These are phyloP conservation scores for Wickerhamomyces ciferrii DNA, from an alignment of 805 yeast genomes.

Conservation along the genomic window DNA sequence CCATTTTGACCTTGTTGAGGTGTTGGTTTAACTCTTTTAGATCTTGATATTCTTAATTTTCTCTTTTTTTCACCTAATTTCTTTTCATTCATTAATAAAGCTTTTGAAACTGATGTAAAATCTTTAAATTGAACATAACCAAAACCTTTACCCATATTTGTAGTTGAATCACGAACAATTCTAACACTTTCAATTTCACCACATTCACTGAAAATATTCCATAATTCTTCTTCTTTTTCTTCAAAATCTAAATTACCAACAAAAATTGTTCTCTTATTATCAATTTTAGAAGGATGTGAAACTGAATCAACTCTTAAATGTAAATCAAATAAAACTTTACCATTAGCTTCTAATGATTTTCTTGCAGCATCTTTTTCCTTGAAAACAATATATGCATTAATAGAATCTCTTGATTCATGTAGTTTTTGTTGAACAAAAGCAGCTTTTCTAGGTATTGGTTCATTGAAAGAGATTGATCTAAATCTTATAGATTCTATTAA, in stretches of 20 bases:
- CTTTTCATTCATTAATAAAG: conserved; percentile 71
- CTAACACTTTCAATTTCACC: conserved; percentile 86
- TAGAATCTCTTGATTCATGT: conserved; percentile 70
- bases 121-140: conserved; percentile 91
- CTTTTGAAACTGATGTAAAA: conserved; percentile 69
- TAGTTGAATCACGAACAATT: conserved; percentile 85
- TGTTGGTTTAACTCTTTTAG: conserved; percentile 36
- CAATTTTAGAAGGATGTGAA: conserved; percentile 86
- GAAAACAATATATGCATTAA: conserved; percentile 87
- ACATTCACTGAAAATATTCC: conserved; percentile 68
- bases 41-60: conserved; percentile 71
- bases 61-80: conserved; percentile 45
- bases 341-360: conserved; percentile 52
- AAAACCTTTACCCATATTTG: conserved; percentile 95
- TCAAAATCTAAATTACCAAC: conserved; percentile 94
- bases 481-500: conserved; percentile 73
- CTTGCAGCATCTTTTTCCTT: conserved; percentile 41
- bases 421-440: conserved; percentile 80
- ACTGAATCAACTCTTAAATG: conserved; percentile 91
- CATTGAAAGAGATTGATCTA: conserved; percentile 87
- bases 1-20: conserved; percentile 7
- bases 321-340: conserved; percentile 56
- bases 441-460: conserved; percentile 84
- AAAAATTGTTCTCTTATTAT: conserved; percentile 77
- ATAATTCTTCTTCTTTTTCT: conserved; percentile 82